These are phyloP conservation scores for Fomitopsis pinicola DNA, from an alignment of 1,284 basidiomycete genomes.

Conservation along the genomic window DNA sequence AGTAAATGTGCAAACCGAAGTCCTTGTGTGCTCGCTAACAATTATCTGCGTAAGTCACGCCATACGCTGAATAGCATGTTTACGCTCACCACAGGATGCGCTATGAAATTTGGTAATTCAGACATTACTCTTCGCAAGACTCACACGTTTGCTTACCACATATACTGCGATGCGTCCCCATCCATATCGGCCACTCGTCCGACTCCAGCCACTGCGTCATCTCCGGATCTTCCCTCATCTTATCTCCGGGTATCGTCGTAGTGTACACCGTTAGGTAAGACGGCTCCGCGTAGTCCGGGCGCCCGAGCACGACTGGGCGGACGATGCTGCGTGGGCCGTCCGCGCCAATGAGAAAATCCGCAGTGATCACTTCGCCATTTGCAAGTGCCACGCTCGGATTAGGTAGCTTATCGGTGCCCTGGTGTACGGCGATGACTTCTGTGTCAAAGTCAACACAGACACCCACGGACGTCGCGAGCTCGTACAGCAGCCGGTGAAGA, in stretches of 20 bases:
- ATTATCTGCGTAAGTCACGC: not conserved
- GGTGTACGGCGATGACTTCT: slow-evolving; percentile 26
- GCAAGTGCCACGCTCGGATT: slow-evolving; percentile 29
- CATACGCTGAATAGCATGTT: no score
- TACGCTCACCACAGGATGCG: slow-evolving; percentile 22
- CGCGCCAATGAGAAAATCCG: slow-evolving; percentile 38
- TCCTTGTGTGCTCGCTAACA: slow-evolving; percentile 16
- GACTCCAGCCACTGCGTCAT: slow-evolving; percentile 12
- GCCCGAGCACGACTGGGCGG: slow-evolving; percentile 23
- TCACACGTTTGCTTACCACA: slow-evolving; percentile 14
- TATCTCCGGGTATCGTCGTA: slow-evolving; percentile 13
- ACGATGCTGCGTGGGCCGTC: slow-evolving; percentile 33
- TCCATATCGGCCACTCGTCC: slow-evolving; percentile 22
- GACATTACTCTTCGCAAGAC: no score
- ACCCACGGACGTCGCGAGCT: slow-evolving; percentile 37
- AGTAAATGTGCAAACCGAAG: slow-evolving; percentile 19
- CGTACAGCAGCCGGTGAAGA: slow-evolving; percentile 38
- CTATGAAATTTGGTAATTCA: slow-evolving; percentile 7
- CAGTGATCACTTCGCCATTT: slow-evolving; percentile 32
- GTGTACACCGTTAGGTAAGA: slow-evolving; percentile 18
- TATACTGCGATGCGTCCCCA: slow-evolving; percentile 19
- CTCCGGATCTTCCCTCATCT: slow-evolving; percentile 20
- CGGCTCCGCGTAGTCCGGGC: slow-evolving; percentile 12
- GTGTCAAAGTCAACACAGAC: slow-evolving; percentile 37
- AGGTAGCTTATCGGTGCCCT: slow-evolving; percentile 20